These are phyloP conservation scores for Cerrena zonata DNA, from an alignment of 1,284 basidiomycete species.

Conservation along the genomic window DNA sequence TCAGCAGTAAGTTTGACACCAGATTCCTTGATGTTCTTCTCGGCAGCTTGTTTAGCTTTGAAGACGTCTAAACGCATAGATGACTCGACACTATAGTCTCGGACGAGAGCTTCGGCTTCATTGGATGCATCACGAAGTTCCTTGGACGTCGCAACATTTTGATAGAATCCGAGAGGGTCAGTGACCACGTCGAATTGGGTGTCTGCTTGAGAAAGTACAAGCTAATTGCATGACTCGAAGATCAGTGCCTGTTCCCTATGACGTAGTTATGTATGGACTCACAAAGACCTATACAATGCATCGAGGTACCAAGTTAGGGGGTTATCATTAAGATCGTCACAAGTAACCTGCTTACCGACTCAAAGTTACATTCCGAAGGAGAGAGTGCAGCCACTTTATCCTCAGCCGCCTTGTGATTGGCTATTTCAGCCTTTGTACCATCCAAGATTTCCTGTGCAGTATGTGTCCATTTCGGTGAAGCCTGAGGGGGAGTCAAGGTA, in stretches of 20 bases:
- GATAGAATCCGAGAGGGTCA: slow-evolving; percentile 70
- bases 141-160: slow-evolving; percentile 70
- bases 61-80: slow-evolving; percentile 77
- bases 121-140: slow-evolving; percentile 71
- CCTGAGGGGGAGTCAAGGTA: slow-evolving; percentile 57
- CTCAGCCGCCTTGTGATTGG: slow-evolving; percentile 46
- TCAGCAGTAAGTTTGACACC: slow-evolving; percentile 57
- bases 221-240: slow-evolving; percentile 26
- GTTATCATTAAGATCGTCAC: neutral
- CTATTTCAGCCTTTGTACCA: slow-evolving; percentile 57
- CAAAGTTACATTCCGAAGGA: slow-evolving; percentile 30
- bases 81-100: slow-evolving; percentile 63
- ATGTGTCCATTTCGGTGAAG: slow-evolving; percentile 65
- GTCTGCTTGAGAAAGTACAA: slow-evolving; percentile 54
- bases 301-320: neutral
- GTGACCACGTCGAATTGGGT: slow-evolving; percentile 44
- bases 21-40: slow-evolving; percentile 57
- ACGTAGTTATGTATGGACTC: slow-evolving; percentile 29
- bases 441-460: slow-evolving; percentile 54
- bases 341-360: slow-evolving; percentile 15
- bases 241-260: slow-evolving; percentile 6
- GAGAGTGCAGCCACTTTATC: slow-evolving; percentile 62
- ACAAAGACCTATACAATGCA: slow-evolving; percentile 56
- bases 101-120: slow-evolving; percentile 60
- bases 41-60: slow-evolving; percentile 61